Base-by-base conservation (phyloP, 768 basidiomycete genomes). In the Royoungia palumana region DNA sequence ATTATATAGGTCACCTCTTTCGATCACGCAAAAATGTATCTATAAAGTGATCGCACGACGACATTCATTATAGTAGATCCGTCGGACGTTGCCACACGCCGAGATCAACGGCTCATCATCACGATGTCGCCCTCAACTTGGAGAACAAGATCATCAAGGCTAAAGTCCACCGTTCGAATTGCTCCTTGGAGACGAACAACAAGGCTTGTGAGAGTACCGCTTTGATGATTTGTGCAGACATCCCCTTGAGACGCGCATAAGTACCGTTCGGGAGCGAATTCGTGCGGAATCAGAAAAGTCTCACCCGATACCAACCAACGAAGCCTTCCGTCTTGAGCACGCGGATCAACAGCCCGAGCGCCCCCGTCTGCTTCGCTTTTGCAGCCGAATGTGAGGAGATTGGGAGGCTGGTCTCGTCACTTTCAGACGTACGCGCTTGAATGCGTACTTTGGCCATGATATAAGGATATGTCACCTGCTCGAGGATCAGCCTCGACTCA, bases 371-470 rank as follows among this genome's bases (percentile, higher is more conserved):
- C 44, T 75, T 77, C 43, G 64, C 55, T 48, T 76, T 66, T 8
- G 28, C 14, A 9, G 48, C 35, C 9, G 40, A 20, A 13, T 6
- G 41, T 16, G 49, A 21, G 7, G 47, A 0, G 2, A 14, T 35
- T 5, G 50, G 46, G 1, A 54, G 51, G 10, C 39, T 39, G 5
- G 68, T 73, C n/a, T n/a, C n/a, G 13, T 78, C 78, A 8, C 54
- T 64, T 47, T 83, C 81, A 16, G 81, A 75, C 40, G 79, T 78
- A 24, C 88, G 82, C 7, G 94, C 91, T 68, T 98, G 95, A 24
- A 98, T 87, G 44, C 94, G 81, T 27, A 97, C 92, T 75, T 98
- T 98, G 40, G 89, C 90, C 89, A 93, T 92, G 57, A 94, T 94
- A 63, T 94, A 94, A 1, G 92, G 93, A 63, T 94, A 95, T 3